Percentiles rank a stretch among this genome's conserved stretches.
phyloP scores from a whole-genome alignment of 805 yeast species.

The Pichia insulana region DNA sequence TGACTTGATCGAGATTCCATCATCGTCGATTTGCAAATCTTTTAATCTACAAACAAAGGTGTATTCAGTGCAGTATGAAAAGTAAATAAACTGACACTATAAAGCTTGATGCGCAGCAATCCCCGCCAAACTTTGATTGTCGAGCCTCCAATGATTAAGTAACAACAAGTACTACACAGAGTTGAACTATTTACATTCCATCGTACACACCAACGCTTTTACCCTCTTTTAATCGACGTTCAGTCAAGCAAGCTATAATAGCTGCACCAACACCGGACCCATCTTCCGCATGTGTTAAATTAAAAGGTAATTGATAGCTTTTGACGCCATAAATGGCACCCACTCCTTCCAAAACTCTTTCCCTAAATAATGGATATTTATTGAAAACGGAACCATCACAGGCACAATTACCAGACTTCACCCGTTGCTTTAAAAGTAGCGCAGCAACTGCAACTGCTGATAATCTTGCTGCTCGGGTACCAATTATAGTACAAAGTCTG shows the following conservation, averaged over 20 bases:
- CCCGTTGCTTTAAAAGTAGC: constrained; percentile 76
- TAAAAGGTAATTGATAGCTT: constrained; percentile 20
- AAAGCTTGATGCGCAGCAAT: no score
- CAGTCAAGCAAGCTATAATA: constrained; percentile 89
- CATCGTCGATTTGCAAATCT: background rate
- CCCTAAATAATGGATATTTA: constrained; percentile 86
- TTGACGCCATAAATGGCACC: constrained; percentile 84
- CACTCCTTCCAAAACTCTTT: constrained; percentile 80
- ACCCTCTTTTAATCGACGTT: constrained; percentile 63
- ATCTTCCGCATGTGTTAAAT: constrained; percentile 49
- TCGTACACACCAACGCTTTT: constrained; percentile 32
- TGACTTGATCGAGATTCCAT: background rate
- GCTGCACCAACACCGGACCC: constrained; percentile 99
- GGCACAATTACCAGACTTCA: constrained; percentile 76
- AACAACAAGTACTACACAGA: no score
- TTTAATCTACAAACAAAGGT: background rate
- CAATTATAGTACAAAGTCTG: constrained; percentile 75
- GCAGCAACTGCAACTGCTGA: constrained; percentile 95
- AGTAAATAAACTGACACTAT: no score
- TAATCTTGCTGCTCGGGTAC: constrained; percentile 86
- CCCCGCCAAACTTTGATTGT: no score
- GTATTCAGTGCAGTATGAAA: no score
- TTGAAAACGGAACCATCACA: constrained; percentile 96
- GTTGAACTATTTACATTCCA: constrained; percentile 1
- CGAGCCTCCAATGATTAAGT: no score